Base-by-base conservation (phyloP, 768 basidiomycete genomes). In the Mycena leptocephala region DNA sequence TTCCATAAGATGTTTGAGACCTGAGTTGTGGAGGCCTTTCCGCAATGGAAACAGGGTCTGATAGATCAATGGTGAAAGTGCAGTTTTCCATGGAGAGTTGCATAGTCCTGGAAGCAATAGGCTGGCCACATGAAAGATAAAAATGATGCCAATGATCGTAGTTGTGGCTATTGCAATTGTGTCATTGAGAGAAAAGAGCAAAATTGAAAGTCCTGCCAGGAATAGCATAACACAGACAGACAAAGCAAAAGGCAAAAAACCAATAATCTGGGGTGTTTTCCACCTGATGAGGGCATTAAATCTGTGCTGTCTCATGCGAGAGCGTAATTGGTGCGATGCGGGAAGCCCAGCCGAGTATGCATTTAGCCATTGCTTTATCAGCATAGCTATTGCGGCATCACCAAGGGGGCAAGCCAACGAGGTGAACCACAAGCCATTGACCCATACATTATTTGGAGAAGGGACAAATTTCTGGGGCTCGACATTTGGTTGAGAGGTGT, bases 71-170 rank as follows among this genome's bases (percentile, higher is more conserved):
- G 79, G 79, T 35, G 79, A 79, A 39, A 78, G 58, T 28, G 79
- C 72, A 37, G 79, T 79, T 72, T 78, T 79, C 79, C 79, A 79
- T 28, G 79, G 79, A 78, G 76, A 79, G 67, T 79, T 76, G 69
- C 65, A 78, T 8, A 79, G 48, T 35, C 76, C 79, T 10, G 79
- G 79, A 48, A 79, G 79, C 33, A 78, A 24, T 35, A 79, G 41
- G 66, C 63, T 79, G n/a, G 73, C 48, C 37, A 69, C 58, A 73
- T 79, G 79, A 65, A 79, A 79, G 2, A 68, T 55, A 59, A 75
- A 43, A 14, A 76, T 76, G 30, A 72, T 48, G 33, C 74, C 70
- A 18, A 79, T 65, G 37, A 73, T 61, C 24, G 70, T 71, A 32
- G 74, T 70, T 43, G 76, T 75, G 22, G 67, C 65, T 28, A 78